These are phyloP conservation scores for Dipteronia dyeriana DNA, from an alignment of 345 rosid species.

Conservation along the genomic window DNA sequence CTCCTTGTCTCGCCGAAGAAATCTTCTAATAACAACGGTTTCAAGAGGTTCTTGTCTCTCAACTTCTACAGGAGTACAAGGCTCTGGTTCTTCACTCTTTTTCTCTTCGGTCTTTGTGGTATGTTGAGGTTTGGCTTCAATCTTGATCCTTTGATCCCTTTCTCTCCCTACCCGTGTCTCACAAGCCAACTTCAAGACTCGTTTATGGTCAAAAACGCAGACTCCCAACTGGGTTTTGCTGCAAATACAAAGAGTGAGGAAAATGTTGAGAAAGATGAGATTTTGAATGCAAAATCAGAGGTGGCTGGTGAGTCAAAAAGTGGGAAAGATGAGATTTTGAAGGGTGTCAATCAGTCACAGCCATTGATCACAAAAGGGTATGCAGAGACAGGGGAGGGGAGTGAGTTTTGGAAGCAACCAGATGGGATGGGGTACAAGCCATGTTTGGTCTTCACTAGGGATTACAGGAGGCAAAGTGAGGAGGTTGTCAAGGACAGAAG, in stretches of 20 bases:
- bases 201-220: constrained; percentile 19
- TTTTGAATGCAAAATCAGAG: constrained; percentile 21
- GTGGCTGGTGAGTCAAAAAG: background rate
- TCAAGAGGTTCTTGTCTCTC: constrained; percentile 24
- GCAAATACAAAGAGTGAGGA: constrained; percentile 15
- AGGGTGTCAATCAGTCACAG: constrained; percentile 15
- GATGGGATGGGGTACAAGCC: constrained; percentile 86
- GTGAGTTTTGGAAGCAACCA: constrained; percentile 96
- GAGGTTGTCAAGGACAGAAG: constrained; percentile 44
- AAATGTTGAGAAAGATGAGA: constrained; percentile 10
- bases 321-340: constrained; percentile 25
- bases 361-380: constrained; percentile 12
- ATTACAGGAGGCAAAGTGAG: constrained; percentile 53
- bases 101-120: constrained; percentile 56
- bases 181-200: constrained; percentile 31
- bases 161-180: constrained; percentile 53
- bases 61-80: constrained; percentile 44
- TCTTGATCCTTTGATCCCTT: constrained; percentile 47
- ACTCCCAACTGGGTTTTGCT: constrained; percentile 31
- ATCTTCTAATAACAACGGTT: constrained; percentile 30
- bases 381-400: constrained; percentile 24
- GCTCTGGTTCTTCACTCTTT: constrained; percentile 54
- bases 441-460: constrained; percentile 58
- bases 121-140: constrained; percentile 49
- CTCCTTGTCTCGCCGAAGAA: constrained; percentile 67